phyloP scores from a whole-genome alignment of 768 basidiomycete genomes.

The Amanita phalloides region DNA sequence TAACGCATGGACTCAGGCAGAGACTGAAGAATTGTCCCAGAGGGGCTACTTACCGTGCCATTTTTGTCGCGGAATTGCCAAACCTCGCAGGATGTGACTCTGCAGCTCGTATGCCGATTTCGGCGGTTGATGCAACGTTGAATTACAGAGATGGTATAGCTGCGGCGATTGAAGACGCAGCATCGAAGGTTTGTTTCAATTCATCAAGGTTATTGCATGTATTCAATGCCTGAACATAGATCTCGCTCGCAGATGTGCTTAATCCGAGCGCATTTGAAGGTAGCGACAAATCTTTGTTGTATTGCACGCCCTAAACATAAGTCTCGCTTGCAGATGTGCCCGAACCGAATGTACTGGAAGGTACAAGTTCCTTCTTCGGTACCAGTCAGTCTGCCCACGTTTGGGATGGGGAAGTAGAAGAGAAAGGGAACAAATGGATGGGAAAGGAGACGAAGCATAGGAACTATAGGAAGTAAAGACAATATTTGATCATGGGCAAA shows the following conservation, averaged over 20 bases:
- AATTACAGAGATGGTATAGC: background rate
- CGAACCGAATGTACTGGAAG: background rate
- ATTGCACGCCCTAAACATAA: background rate
- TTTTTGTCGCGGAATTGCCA: background rate
- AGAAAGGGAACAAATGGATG: too few species aligned
- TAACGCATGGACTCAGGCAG: background rate
- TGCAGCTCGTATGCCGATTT: background rate
- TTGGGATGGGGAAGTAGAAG: background rate
- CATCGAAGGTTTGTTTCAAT: background rate
- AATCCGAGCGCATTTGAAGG: background rate
- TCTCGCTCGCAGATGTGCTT: background rate
- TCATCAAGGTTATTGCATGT: background rate
- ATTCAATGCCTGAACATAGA: background rate
- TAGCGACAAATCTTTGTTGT: background rate
- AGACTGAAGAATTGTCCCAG: background rate
- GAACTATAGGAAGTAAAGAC: background rate
- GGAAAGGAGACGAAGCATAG: too few species aligned
- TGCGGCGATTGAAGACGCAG: background rate
- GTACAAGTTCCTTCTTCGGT: too few species aligned
- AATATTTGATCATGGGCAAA: background rate
- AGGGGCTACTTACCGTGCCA: background rate
- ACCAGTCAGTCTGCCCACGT: too few species aligned
- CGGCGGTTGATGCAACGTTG: background rate
- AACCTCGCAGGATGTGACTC: background rate
- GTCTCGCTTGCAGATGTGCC: background rate